Evolutionary conservation across 306 rosid species (phyloP), one percentile per base, ranked within the genome.

Genomic region (Calophaca sinica): DNA sequence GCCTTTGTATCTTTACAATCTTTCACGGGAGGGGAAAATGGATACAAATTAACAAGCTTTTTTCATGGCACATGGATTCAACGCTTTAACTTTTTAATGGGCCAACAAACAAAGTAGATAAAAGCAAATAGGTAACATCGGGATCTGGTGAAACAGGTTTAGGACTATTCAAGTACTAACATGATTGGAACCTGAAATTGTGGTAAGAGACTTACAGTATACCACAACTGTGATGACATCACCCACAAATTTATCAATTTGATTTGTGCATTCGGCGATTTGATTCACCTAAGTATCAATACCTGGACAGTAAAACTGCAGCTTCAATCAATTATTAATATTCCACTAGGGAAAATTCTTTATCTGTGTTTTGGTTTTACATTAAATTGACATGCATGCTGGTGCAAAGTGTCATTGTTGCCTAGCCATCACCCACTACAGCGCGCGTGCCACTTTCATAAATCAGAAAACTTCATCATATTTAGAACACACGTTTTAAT

Each of bases 51-150:
- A 77, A 80, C 86, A 61, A 81, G 82, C 90, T 84, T 77, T 89
- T 62, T 68, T 72, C 80, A 71, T 69, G 88, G 86, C 88, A 86
- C 89, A 82, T 84, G 88, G 80, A 84, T 73, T 81, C 10, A 65
- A 79, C 50, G 84, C 90, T 84, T 86, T 81, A 66, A 36, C 84
- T 83, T 73, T 82, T 82, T 69, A 73, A 84, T 85, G 88, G 73
- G 58, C 76, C 79, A 48, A 76, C 52, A 86, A 48, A 76, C 46
- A 86, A 79, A 84, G 83, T 69, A 51, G 68, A 70, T 59, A 55
- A 85, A 79, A 81, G 86, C 76, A 80, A 76, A 66, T 51, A 60
- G 57, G 38, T 15, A 29, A 9, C 87, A 52, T 89, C 5, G 86
- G 90, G 94, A 89, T 87, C 94, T 72, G 90, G 82, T 39, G 53